phyloP scores from a whole-genome alignment of 306 rosid genomes.

The Castanopsis chinensis region DNA sequence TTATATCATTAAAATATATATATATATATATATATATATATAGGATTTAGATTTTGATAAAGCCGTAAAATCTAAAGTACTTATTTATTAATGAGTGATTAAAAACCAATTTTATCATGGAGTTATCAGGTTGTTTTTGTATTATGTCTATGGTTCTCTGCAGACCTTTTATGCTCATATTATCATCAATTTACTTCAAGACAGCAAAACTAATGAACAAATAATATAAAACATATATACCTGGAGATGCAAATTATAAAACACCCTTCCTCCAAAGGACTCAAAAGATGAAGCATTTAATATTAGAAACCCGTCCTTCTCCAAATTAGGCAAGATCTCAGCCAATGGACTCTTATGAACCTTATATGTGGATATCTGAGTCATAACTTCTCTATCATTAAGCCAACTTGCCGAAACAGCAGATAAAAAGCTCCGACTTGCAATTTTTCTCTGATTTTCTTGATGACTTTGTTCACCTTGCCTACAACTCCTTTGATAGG shows the following conservation, averaged over 20 bases:
- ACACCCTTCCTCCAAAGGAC: slow-evolving; percentile 48
- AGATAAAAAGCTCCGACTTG: slow-evolving; percentile 16
- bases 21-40: no score
- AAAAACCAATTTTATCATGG: no score
- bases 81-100: no score
- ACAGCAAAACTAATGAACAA: no score
- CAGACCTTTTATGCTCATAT: no score
- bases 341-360: slow-evolving; percentile 34
- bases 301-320: slow-evolving; percentile 44
- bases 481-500: no score
- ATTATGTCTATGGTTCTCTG: no score
- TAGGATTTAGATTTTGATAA: no score
- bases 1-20: no score
- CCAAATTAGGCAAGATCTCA: slow-evolving; percentile 41
- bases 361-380: slow-evolving; percentile 50
- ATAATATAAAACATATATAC: slow-evolving; percentile 17
- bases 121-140: no score
- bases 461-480: slow-evolving; percentile 7
- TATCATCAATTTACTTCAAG: no score
- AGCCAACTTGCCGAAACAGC: slow-evolving; percentile 52
- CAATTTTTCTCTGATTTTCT: background rate
- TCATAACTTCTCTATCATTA: slow-evolving; percentile 36
- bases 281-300: slow-evolving; percentile 62
- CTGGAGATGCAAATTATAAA: slow-evolving; percentile 55
- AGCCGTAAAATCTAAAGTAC: no score